Base-by-base conservation (phyloP, 163 green algal genomes). In the Prototheca wickerhamii region DNA sequence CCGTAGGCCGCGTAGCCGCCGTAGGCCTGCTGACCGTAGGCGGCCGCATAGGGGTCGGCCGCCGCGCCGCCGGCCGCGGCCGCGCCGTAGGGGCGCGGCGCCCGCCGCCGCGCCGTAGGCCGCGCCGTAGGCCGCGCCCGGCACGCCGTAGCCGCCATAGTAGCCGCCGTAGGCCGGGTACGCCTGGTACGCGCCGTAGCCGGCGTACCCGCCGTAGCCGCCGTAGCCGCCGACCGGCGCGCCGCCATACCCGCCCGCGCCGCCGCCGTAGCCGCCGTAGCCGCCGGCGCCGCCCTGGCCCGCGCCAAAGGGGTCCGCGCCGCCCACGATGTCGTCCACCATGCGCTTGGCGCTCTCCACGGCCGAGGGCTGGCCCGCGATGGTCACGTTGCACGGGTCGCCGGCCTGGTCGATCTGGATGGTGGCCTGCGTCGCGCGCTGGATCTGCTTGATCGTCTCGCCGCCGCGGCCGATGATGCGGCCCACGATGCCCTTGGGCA, bases 371-470 rank as follows among this genome's bases (percentile, higher is more conserved):
- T 70, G 63, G 10, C 82, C 82, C 25, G 76, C 73, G 49, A 88
- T 72, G 43, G 70, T 82, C 52, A 86, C 63, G 20, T 71, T 63
- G 53, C 73, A 82, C 10, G 78, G 78, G 58, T 85, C 82, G 17
- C 56, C 68, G 18, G 70, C 53, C 84, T 98, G 81, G 61, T 98
- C 87, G 63, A 98, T 96, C 81, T 98, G 92, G 61, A 98, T 91
- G 60, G 83, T 88, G 26, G 79, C 82, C 52, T 77, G 81, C 61
- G 79, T 93, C 42, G 84, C 69, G 60, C 79, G 85, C 79, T 94
- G 85, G 69, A 91, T 67, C 40, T 72, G 73, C 78, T 97, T 97
- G 82, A 98, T 96, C 7, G 90, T 98, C 69, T 98, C 92, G 5
- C 92, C 92, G 35, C 84, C 82, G 69, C 92, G 91, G 52, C 92